Percentiles rank a stretch among this genome's conserved stretches.
Evolutionary conservation across 2,329 filamentous ascomycete genomes (phyloP).

Genomic region (Aspergillus pseudonomiae): DNA sequence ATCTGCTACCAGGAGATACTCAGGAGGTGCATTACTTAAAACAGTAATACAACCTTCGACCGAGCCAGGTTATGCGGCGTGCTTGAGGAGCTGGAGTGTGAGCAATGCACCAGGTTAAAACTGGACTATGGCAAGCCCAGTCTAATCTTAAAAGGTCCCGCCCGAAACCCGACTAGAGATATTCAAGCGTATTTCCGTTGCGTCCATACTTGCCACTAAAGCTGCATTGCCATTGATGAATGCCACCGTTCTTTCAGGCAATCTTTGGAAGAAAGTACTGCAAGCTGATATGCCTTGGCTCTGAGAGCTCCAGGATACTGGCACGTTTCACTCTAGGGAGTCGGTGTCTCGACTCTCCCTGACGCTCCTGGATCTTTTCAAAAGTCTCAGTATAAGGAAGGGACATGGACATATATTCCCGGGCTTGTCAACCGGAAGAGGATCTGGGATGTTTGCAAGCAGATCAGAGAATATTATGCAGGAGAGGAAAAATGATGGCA

Average conservation of each 20-base stretch:
- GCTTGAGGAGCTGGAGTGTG: not conserved
- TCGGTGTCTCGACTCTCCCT: not conserved
- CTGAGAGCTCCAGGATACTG: not conserved
- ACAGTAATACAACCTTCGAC: not conserved
- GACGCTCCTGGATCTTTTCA: not conserved
- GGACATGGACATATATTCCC: not conserved
- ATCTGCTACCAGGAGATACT: not conserved
- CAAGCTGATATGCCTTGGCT: not conserved
- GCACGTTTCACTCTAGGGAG: not conserved
- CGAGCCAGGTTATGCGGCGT: not conserved
- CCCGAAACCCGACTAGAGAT: not conserved
- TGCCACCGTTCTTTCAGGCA: not conserved
- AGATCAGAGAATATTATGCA: not conserved
- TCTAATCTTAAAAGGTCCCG: not conserved
- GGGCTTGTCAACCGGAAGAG: not conserved
- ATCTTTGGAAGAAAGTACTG: not conserved
- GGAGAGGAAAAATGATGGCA: not conserved
- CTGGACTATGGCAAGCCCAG: not conserved
- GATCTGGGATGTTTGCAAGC: not conserved
- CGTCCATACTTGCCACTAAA: not conserved
- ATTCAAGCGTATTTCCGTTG: not conserved
- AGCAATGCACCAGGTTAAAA: not conserved
- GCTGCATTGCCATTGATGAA: not conserved
- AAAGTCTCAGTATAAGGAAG: not conserved
- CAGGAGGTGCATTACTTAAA: not conserved